These are phyloP conservation scores for Phytophthora sansomeana DNA, from an alignment of 352 stramenopile genomes.

Conservation along the genomic window DNA sequence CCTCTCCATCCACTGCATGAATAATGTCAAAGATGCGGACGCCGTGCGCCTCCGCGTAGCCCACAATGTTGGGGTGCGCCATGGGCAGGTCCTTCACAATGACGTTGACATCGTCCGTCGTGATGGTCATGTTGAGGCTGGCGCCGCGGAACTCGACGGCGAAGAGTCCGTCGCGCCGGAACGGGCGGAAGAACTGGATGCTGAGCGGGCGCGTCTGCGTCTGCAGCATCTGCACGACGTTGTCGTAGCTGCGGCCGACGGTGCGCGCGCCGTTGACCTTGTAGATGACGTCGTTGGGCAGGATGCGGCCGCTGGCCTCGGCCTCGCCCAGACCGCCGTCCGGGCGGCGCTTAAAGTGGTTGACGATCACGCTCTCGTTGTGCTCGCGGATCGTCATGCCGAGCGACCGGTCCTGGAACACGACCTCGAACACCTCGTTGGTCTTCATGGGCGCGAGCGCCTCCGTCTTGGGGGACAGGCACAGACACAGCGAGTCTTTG, in stretches of 20 bases:
- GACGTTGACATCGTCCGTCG: conserved; percentile 84
- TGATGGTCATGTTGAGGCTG: conserved; percentile 90
- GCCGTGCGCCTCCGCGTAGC: conserved; percentile 83
- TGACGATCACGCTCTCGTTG: conserved; percentile 87
- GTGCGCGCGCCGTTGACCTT: conserved; percentile 84
- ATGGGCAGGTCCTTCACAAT: conserved; percentile 88
- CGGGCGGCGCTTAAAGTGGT: conserved; percentile 78
- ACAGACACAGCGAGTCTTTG: conserved; percentile 77
- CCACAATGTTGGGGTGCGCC: conserved; percentile 84
- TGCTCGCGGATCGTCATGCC: conserved; percentile 88
- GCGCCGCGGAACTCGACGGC: conserved; percentile 82
- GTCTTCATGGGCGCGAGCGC: conserved; percentile 83
- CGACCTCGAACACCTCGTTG: conserved; percentile 81
- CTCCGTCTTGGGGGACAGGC: conserved; percentile 86
- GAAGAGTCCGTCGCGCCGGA: conserved; percentile 80
- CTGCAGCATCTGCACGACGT: conserved; percentile 88
- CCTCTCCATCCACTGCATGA: conserved; percentile 80
- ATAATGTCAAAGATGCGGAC: conserved; percentile 85
- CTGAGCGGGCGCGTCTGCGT: conserved; percentile 72
- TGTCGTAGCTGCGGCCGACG: conserved; percentile 82
- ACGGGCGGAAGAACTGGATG: conserved; percentile 87
- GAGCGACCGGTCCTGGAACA: conserved; percentile 73
- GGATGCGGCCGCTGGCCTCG: conserved; percentile 64
- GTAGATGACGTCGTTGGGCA: conserved; percentile 85
- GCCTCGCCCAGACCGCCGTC: conserved; percentile 64